Base-by-base conservation (phyloP, 805 yeast species). In the Candida caryicola region DNA sequence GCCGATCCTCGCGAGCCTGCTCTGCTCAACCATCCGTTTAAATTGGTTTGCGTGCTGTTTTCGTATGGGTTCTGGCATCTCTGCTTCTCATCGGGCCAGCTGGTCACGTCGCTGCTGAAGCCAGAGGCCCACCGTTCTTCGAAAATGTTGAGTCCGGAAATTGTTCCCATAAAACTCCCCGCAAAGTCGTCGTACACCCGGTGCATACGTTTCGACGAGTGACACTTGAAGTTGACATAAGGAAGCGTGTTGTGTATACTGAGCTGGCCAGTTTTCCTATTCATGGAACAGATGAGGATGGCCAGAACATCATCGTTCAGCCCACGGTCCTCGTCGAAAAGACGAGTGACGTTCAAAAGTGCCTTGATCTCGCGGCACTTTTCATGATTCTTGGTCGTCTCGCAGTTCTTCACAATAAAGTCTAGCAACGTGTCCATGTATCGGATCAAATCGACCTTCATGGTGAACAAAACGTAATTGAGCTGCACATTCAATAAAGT, bases 401-500 rank as follows among this genome's bases (percentile, higher is more conserved):
- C 34, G 5, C 23, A 25, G 17, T 21, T 19, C 21, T 33, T 33
- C n/a, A 19, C 19, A 13, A 28, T 23, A 21, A 27, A 34, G 17
- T 33, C 36, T 14, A 57, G 42, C 17, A 43, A 40, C 14, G 36
- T 33, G 32, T 62, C 61, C 29, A 62, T 33, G 15, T 51, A 55
- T 5, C 53, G 46, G 12, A 52, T 37, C 6, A 59, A 35, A 41
- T 67, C 63, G 15, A 67, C 50, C 14, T 52, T 53, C 34, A 64
- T 36, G 4, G 64, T 62, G 46, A 66, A 66, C 28, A 67, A 48
- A 8, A 62, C 52, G 39, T 55, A 69, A 41, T 69, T 66, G 40
- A 65, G 52, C 31, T 66, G 71, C 14, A 69, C 40, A 35, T 65
- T 66, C 18, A 59, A 44, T 30, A 69, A 52, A 28, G 66, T 56